Base-by-base conservation (phyloP, 1,284 basidiomycete species). In the Melampsora occidentalis region DNA sequence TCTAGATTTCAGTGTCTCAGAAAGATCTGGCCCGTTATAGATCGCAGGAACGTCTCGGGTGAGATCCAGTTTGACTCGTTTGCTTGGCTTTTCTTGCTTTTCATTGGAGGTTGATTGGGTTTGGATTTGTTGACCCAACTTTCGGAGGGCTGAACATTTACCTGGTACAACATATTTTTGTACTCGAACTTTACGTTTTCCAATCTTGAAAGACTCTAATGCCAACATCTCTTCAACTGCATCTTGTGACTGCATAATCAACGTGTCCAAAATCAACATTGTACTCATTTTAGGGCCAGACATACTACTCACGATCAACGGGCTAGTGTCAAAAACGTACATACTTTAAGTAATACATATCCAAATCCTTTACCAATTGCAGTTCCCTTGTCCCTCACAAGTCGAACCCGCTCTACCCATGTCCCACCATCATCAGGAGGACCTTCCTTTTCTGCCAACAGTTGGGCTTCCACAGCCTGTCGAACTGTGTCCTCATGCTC, bases 1-100 rank as follows among this genome's bases (percentile, higher is more conserved):
- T 49, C 96, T 84, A 66, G 88, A n/a, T 42, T 28, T n/a, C 5
- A 76, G 35, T 59, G 57, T 42, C 14, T 76, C 35, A 12, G 73
- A 76, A 31, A 42, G 53, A 63, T 76, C 73, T 4, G 65, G 66
- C 12, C 73, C 73, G 33, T 68, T 51, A 53, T 76, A 76, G 3
- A 4, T 53, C 22, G 73, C 46, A 6, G 42, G 31, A 33, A 69
- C 68, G 31, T 61, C 59, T 51, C 68, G 46, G 2, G 42, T 63
- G 2, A 69, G 35, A 49, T 76, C 66, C 4, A 76, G 53, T 14
- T 42, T n/a, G 5, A 57, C 14, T 53, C 39, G 51, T 22, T 76
- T 76, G 39, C 10, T 18, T 20, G 61, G 33, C 9, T 48, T 48
- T 18, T n/a, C n/a, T 9, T n/a, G 9, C 14, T 57, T 51, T 16